phyloP scores from a whole-genome alignment of 2,329 filamentous ascomycete species.

The Fusarium graminum region DNA sequence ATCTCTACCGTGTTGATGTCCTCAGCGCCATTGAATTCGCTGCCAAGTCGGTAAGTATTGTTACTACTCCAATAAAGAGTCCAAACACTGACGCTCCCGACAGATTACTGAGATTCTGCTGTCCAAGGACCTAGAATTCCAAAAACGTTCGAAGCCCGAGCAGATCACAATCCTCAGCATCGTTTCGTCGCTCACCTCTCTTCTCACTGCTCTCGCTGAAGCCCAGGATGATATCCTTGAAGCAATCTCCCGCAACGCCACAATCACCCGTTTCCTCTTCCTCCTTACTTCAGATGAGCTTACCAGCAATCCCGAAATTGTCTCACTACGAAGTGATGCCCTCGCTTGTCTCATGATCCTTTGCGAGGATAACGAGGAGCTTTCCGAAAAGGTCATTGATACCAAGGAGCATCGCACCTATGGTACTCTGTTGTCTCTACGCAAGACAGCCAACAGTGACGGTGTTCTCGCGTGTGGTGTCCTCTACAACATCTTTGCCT shows the following conservation, averaged over 20 bases:
- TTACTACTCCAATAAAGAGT: not conserved
- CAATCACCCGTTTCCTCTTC: conserved; percentile 67
- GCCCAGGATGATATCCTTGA: conserved; percentile 72
- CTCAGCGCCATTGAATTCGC: conserved; percentile 72
- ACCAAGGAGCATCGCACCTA: conserved; percentile 63
- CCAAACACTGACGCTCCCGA: conserved; percentile 14
- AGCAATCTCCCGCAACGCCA: conserved; percentile 63
- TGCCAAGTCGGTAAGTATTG: conserved; percentile 62
- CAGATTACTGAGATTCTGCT: conserved; percentile 61
- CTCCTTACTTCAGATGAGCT: conserved; percentile 62
- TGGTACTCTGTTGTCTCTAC: conserved; percentile 63
- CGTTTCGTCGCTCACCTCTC: conserved; percentile 64
- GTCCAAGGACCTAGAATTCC: conserved; percentile 58
- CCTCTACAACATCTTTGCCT: conserved; percentile 72
- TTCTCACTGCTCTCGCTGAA: conserved; percentile 68
- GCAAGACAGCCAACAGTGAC: conserved; percentile 61
- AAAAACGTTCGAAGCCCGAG: conserved; percentile 65
- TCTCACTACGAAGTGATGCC: conserved; percentile 59
- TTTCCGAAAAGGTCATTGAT: conserved; percentile 67
- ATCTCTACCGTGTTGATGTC: conserved; percentile 72
- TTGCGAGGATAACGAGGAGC: conserved; percentile 69
- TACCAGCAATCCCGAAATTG: conserved; percentile 59
- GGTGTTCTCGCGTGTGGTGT: conserved; percentile 71
- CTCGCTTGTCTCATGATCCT: conserved; percentile 69
- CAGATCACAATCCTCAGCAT: conserved; percentile 67